phyloP scores from a whole-genome alignment of 441 rosid species.

The Populus hybrid region DNA sequence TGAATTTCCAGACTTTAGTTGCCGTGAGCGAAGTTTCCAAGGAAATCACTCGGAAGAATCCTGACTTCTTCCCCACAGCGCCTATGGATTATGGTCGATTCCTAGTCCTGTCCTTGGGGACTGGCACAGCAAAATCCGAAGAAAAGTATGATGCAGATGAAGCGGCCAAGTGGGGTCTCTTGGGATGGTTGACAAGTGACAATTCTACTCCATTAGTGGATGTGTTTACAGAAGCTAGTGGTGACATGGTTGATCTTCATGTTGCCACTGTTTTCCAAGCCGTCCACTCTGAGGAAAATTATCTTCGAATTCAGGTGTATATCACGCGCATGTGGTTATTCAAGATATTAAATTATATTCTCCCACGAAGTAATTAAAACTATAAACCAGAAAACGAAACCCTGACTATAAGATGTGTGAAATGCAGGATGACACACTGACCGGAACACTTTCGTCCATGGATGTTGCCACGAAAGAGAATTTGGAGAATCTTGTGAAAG shows the following conservation, averaged over 20 bases:
- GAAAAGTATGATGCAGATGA: conserved; percentile 39
- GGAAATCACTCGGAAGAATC: conserved; percentile 34
- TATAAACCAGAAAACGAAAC: no score
- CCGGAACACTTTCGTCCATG: conserved; percentile 42
- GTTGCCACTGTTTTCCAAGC: conserved; percentile 47
- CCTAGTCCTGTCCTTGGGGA: conserved; percentile 57
- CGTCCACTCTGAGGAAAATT: conserved; percentile 43
- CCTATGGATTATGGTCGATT: conserved; percentile 51
- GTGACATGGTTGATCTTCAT: conserved; percentile 61
- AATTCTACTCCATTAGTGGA: conserved; percentile 49
- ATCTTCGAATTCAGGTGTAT: conserved; percentile 52
- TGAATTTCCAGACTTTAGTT: conserved; percentile 35
- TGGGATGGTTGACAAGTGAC: conserved; percentile 47
- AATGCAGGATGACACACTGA: conserved; percentile 25
- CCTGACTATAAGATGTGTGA: no score
- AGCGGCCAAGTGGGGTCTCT: conserved; percentile 56
- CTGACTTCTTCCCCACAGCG: conserved; percentile 42
- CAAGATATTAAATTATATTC: no score
- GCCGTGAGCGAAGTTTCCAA: conserved; percentile 58
- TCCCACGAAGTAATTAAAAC: no score
- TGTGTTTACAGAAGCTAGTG: conserved; percentile 53
- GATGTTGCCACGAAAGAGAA: conserved; percentile 51
- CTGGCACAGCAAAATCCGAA: conserved; percentile 37
- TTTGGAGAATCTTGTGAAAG: conserved; percentile 39
- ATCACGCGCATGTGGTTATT: no score